Conservation (phyloP, 2,329 filamentous ascomycete genomes). For the Stachybotrys chartarum region DNA sequence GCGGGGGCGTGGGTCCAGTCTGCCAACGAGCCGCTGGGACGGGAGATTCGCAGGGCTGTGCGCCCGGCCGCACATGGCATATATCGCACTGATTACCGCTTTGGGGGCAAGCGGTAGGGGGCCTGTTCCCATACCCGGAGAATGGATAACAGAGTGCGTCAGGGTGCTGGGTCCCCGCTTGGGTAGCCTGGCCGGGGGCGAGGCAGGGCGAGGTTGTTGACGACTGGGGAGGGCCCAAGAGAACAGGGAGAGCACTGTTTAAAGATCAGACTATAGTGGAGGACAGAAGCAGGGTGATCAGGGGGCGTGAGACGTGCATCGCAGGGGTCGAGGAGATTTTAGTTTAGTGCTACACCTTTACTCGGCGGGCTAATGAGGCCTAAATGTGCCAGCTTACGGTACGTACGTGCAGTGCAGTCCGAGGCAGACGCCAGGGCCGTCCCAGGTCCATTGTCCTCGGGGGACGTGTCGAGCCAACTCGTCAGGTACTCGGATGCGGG, state of each 20-base stretch:
- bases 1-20: not conserved
- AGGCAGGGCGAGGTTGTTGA: not conserved
- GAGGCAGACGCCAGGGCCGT: too few species aligned
- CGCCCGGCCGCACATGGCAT: constrained; percentile 3
- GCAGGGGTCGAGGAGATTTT: not conserved
- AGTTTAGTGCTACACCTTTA: not conserved
- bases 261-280: not conserved
- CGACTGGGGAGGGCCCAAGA: not conserved
- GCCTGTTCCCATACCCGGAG: not conserved
- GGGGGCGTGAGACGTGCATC: constrained; percentile 1
- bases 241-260: not conserved
- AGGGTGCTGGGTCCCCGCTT: not conserved
- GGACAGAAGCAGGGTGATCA: constrained; percentile 1
- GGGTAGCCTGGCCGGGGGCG: constrained; percentile 5
- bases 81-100: constrained; percentile 18
- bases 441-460: too few species aligned
- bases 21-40: constrained; percentile 9
- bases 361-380: too few species aligned
- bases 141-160: not conserved
- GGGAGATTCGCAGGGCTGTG: not conserved
- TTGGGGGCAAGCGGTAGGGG: constrained; percentile 5
- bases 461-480: not conserved
- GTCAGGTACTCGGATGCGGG: not conserved
- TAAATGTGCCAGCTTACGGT: too few species aligned
- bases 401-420: too few species aligned